Evolutionary conservation across 805 yeast species (phyloP).

Genomic region (Teunomyces pallodes): DNA sequence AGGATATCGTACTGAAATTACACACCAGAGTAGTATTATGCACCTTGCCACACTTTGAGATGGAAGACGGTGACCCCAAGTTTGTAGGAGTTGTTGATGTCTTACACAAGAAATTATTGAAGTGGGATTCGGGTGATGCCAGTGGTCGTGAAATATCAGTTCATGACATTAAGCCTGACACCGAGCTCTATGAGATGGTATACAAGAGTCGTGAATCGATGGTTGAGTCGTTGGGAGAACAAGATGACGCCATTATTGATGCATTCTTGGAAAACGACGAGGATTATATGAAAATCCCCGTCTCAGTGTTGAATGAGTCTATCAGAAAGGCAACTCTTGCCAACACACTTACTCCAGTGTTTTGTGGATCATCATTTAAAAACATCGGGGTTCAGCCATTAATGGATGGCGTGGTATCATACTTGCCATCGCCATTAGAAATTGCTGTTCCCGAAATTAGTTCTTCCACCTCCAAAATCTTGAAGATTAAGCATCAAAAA

Average conservation of each 20-base stretch:
- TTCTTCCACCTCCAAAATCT: conserved; percentile 13
- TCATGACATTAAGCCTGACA: conserved; percentile 34
- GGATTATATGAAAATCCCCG: conserved; percentile 65
- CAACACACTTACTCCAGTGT: conserved; percentile 65
- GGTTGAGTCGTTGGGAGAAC: conserved; percentile 80
- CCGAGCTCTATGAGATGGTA: conserved; percentile 46
- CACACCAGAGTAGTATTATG: conserved; percentile 70
- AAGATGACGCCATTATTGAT: conserved; percentile 75
- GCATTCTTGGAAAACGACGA: conserved; percentile 69
- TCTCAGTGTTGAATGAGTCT: conserved; percentile 52
- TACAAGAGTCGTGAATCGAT: conserved; percentile 64
- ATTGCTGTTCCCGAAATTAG: conserved; percentile 54
- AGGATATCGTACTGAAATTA: conserved; percentile 74
- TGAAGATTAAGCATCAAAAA: conserved; percentile 16
- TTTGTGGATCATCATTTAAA: conserved; percentile 90
- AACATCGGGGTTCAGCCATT: conserved; percentile 96
- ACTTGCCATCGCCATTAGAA: conserved; percentile 80
- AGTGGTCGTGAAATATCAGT: conserved; percentile 56
- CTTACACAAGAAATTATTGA: conserved; percentile 55
- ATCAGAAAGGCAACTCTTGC: conserved; percentile 62
- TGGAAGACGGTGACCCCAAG: conserved; percentile 29
- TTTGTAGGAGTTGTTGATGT: conserved; percentile 80
- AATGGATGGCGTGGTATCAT: conserved; percentile 76
- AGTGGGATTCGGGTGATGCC: conserved; percentile 45
- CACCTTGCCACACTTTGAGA: conserved; percentile 71